phyloP scores from a whole-genome alignment of 768 basidiomycete species.

The Xerocomus spinulosus region DNA sequence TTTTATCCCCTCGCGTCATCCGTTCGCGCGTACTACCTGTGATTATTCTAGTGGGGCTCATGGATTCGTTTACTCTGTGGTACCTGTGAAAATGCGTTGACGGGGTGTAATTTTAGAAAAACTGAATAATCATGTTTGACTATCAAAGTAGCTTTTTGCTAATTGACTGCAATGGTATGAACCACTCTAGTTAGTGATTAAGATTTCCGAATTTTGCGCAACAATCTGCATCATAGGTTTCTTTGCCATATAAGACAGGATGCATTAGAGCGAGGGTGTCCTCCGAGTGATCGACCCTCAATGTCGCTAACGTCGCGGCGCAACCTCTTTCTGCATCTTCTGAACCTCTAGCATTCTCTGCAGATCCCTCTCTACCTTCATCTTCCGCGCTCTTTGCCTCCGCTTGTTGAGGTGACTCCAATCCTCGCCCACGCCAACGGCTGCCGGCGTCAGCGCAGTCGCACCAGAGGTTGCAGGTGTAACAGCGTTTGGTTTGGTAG shows the following conservation, averaged over 20 bases:
- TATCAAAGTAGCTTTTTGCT: too few relatives aligned
- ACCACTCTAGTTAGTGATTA: background rate
- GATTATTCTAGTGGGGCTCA: constrained; percentile 8
- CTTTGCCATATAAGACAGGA: too few relatives aligned
- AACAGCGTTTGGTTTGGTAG: background rate
- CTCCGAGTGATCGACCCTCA: background rate
- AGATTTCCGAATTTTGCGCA: too few relatives aligned
- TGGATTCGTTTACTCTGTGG: constrained; percentile 12
- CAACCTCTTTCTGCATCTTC: constrained; percentile 14
- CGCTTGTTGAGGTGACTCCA: constrained; percentile 55
- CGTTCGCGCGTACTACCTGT: constrained; percentile 4
- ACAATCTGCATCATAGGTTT: too few relatives aligned
- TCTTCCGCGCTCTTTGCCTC: constrained; percentile 42
- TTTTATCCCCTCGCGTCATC: too few relatives aligned
- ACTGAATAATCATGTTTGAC: constrained; percentile 17
- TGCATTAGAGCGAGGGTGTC: too few relatives aligned
- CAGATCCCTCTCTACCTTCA: constrained; percentile 43
- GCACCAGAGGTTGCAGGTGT: background rate
- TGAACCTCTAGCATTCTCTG: constrained; percentile 35
- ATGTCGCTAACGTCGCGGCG: background rate
- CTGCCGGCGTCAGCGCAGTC: constrained; percentile 10
- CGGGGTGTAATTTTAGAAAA: constrained; percentile 26
- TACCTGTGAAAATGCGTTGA: constrained; percentile 12
- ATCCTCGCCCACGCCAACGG: constrained; percentile 38
- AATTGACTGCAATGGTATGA: too few relatives aligned